Evolutionary conservation across 371 early-diverging fungal species (phyloP), one percentile per base, ranked within the genome.

Genomic region (Gilbertella persicaria): DNA sequence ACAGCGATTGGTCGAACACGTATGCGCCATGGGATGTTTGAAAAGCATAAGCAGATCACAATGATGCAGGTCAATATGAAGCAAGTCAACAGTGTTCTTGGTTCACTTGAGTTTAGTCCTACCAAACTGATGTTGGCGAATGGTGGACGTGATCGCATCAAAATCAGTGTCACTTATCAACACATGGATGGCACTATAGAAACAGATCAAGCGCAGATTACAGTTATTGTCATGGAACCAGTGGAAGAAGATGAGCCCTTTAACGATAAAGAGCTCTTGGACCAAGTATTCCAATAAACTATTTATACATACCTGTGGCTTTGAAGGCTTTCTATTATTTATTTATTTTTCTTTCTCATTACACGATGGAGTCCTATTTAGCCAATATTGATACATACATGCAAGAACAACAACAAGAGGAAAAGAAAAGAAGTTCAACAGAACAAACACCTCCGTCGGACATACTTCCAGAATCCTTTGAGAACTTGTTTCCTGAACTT

Each of bases 141-240:
- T 28, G 79, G 79, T 29, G 79, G 79, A 1, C 51, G 62, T 24
- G 79, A 78, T 41, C 57, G 54, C 2, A 37, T 78, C 33, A 55
- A 20, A 13, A 44, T 78, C 6, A 43, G 40, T 2, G 41, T 78
- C 12, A 50, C 49, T 5, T 68, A 58, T 39, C 59, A 60, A 36
- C 39, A 58, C 17, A 58, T 38, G 8, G 60, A 56, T 5, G 13
- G 3, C 1, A 50, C 23, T 2, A 8, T 39, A 20, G 53, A 59
- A 20, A 50, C 45, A 26, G 45, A 49, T 7, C 54, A 58, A 23
- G 5, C 51, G 14, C 46, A 60, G 21, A 65, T 70, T 9, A 54
- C 70, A 21, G 28, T 74, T 5, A 49, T 70, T 55, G 66, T 70
- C 9, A 55, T 70, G 23, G 74, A 74, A 41, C 58, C 66, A 35